Conservation (phyloP, 345 rosid genomes). For the Mallotus nudiflorus region DNA sequence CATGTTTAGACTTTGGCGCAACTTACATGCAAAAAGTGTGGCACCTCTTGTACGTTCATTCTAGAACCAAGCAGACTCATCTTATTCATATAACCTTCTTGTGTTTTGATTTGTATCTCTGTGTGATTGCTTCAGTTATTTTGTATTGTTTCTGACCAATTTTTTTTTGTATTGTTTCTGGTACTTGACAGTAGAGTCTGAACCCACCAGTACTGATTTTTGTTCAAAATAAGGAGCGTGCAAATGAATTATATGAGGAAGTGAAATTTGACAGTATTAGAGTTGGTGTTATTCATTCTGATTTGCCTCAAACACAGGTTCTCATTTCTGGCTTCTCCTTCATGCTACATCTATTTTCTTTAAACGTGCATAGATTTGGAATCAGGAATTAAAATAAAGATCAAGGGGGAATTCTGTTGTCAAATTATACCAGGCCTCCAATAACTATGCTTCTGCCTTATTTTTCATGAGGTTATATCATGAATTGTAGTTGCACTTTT, state of each 20-base stretch:
- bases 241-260: conserved; percentile 81
- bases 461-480: background rate
- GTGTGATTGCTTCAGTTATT: background rate
- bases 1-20: background rate
- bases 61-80: background rate
- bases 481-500: background rate
- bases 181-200: conserved; percentile 68
- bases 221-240: conserved; percentile 88
- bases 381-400: background rate
- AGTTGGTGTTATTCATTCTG: conserved; percentile 80
- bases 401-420: background rate
- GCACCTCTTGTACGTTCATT: background rate
- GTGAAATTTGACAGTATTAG: conserved; percentile 72
- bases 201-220: conserved; percentile 91
- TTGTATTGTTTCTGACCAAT: conserved; percentile 26
- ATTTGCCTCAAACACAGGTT: conserved; percentile 75
- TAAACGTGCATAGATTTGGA: background rate
- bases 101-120: background rate
- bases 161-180: conserved; percentile 17
- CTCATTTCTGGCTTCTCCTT: conserved; percentile 15
- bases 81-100: background rate
- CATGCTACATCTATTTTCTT: background rate
- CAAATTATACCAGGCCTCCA: background rate
- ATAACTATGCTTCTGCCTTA: background rate
- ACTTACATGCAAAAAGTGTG: background rate